These are phyloP conservation scores for Piper betle DNA, from an alignment of 164 flowering plant genomes.

Conservation along the genomic window DNA sequence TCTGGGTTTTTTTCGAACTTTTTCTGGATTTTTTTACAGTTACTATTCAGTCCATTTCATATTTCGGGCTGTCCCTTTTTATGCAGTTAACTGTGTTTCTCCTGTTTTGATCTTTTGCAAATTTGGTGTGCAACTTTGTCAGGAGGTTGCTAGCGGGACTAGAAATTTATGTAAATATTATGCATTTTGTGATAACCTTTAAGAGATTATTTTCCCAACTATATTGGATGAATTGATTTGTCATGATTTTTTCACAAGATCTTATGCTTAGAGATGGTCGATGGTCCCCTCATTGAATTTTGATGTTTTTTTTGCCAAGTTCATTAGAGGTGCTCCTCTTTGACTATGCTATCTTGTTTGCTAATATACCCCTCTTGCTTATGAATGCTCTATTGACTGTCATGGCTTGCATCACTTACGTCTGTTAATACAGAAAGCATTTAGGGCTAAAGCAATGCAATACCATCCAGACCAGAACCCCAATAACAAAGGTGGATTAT, in stretches of 20 bases:
- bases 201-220: too few relatives aligned
- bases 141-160: neutral
- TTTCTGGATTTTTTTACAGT: too few relatives aligned
- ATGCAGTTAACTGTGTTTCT: too few relatives aligned
- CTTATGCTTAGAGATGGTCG: too few relatives aligned
- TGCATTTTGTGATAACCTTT: neutral
- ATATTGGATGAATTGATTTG: too few relatives aligned
- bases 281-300: too few relatives aligned
- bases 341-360: neutral
- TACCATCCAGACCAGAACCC: slow-evolving; percentile 98
- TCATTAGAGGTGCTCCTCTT: neutral
- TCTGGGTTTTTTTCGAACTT: too few relatives aligned
- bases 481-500: slow-evolving; percentile 59
- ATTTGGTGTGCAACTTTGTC: neutral
- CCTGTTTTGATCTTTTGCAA: neutral
- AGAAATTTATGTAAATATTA: too few relatives aligned
- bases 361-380: neutral
- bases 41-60: too few relatives aligned
- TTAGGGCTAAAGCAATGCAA: slow-evolving; percentile 80
- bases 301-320: too few relatives aligned
- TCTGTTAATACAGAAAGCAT: slow-evolving; percentile 51
- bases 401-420: neutral
- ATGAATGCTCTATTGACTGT: neutral
- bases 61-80: too few relatives aligned
- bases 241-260: too few relatives aligned